Evolutionary conservation across 148 eudicot genomes (phyloP).

Genomic region (Beta vulgaris): DNA sequence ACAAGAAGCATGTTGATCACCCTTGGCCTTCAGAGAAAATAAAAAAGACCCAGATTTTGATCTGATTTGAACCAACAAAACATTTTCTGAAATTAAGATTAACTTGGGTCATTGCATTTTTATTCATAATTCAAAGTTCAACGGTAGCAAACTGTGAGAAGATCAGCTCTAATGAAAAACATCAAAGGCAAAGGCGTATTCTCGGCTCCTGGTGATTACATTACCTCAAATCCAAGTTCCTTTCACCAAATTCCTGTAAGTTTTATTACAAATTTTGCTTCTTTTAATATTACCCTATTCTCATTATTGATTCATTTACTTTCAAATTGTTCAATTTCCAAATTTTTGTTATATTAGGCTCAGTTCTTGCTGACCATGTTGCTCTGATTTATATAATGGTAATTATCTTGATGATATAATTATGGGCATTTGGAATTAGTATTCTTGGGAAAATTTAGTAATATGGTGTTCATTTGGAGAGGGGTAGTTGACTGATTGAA

Average conservation of each 20-base stretch:
- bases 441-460: background rate
- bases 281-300: constrained; percentile 14
- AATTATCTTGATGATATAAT: background rate
- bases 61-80: background rate
- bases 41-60: constrained; percentile 40
- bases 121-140: background rate
- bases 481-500: background rate
- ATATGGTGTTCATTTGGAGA: background rate
- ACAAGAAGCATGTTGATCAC: constrained; percentile 62
- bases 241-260: constrained; percentile 93
- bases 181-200: constrained; percentile 46
- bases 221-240: constrained; percentile 97
- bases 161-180: constrained; percentile 31
- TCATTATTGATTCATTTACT: background rate
- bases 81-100: background rate
- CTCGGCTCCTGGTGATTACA: constrained; percentile 88
- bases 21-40: constrained; percentile 83
- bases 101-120: background rate
- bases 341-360: background rate
- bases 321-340: background rate
- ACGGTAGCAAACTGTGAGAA: background rate
- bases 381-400: background rate
- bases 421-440: background rate
- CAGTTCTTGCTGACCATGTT: background rate
- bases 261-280: background rate